Evolutionary conservation across 257 asterid genomes (phyloP), one percentile per base, ranked within the genome.

Genomic region (Mentha longifolia): DNA sequence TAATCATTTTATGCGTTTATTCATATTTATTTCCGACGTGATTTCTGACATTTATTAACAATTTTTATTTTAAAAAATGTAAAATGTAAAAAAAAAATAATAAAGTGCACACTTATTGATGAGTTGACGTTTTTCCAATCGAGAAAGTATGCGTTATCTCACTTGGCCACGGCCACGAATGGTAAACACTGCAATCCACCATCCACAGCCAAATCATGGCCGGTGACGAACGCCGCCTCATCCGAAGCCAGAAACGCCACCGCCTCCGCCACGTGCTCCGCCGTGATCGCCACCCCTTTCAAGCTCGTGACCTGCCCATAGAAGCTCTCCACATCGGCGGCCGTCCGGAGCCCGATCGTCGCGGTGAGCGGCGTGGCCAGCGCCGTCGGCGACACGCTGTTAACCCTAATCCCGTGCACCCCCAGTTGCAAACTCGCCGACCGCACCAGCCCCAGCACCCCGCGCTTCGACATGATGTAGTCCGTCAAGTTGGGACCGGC

Each of bases 401-500:
- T 65, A 5, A 65, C 71, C 60, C 71, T 49, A 28, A 65, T 65
- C 60, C 71, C 71, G 55, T 65, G 42, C 22, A 0, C 4, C 15
- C 71, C 71, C 10, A 66, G 71, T 35, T 66, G 79, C 30, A 41
- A 9, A 9, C 79, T 72, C 0, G 88, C 90, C 15, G 84, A 49
- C 37, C 83, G 76, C 47, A 83, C 63, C 25, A 85, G 73, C 15
- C 86, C 90, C 62, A 72, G 3, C 54, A 61, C 70, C 46, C 70
- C 76, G 6, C 39, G 20, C 70, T 72, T 72, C 56, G 90, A 78
- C 87, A 82, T 80, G 19, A 3, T 5, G 17, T 83, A 85, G 54
- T 85, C 90, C 0, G 76, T 80, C 7, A 35, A 0, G 12, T 10
- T 7, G 9, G 7, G 0, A 0, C 50, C 35, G 4, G 82, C 86